Conservation (phyloP, 2,329 filamentous ascomycete genomes). For the Metarhizium rileyi region DNA sequence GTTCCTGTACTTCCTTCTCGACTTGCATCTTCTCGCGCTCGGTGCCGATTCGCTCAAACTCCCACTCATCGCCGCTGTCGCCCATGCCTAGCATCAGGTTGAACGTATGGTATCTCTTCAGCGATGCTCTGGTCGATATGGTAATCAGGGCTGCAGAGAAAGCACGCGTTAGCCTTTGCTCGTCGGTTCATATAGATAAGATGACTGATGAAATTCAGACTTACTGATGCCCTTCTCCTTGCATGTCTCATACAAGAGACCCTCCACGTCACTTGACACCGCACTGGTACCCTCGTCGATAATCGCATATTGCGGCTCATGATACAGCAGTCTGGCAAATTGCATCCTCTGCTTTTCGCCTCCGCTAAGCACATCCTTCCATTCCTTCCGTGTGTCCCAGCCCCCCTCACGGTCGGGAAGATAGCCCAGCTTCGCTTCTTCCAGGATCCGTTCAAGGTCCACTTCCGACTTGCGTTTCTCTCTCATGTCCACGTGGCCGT, state of each 20-base stretch:
- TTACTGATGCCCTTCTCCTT: conserved; percentile 90
- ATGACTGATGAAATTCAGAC: conserved; percentile 26
- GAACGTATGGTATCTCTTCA: conserved; percentile 93
- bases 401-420: conserved; percentile 86
- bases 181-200: not conserved
- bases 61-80: conserved; percentile 76
- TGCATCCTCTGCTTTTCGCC: conserved; percentile 96
- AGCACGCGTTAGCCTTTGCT: conserved; percentile 8
- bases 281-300: conserved; percentile 94
- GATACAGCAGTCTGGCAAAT: conserved; percentile 83
- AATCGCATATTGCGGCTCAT: conserved; percentile 89
- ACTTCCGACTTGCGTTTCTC: conserved; percentile 67
- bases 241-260: conserved; percentile 81
- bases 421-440: conserved; percentile 80
- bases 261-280: conserved; percentile 89
- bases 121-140: conserved; percentile 83
- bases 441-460: conserved; percentile 68
- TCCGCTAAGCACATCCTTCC: conserved; percentile 96
- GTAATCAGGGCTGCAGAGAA: conserved; percentile 67
- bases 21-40: conserved; percentile 88
- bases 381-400: conserved; percentile 94
- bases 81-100: conserved; percentile 80
- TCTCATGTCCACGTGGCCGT: conserved; percentile 90
- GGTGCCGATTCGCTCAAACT: conserved; percentile 87
- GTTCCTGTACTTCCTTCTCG: conserved; percentile 79